phyloP scores from a whole-genome alignment of 495 filamentous ascomycete species.

The Daldinia loculata region DNA sequence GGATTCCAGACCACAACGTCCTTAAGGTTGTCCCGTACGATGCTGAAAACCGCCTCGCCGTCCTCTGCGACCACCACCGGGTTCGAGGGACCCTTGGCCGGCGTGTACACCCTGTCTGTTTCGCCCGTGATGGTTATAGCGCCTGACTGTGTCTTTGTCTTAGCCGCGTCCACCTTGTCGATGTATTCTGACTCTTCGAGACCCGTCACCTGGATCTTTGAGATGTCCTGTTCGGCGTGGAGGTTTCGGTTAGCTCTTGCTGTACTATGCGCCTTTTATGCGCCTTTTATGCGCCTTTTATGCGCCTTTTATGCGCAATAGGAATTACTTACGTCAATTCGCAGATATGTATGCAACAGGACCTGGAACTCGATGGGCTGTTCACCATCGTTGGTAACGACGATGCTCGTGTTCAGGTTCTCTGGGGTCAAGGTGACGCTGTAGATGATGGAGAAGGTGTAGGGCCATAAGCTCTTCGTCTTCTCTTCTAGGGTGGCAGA shows the following conservation, averaged over 20 bases:
- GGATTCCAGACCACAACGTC: constrained; percentile 99
- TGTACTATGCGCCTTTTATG: neutral
- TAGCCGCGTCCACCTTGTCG: constrained; percentile 78
- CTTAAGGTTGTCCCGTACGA: constrained; percentile 79
- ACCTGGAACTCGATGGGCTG: constrained; percentile 89
- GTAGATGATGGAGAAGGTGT: constrained; percentile 89
- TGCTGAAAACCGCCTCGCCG: constrained; percentile 69
- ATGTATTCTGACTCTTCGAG: constrained; percentile 77
- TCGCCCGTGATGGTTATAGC: constrained; percentile 70
- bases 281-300: too few relatives aligned
- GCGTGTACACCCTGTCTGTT: constrained; percentile 76
- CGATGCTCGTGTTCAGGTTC: constrained; percentile 80
- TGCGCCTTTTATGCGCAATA: neutral
- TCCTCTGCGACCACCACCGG: constrained; percentile 66
- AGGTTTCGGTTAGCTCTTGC: constrained; percentile 1
- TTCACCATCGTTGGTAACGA: constrained; percentile 84
- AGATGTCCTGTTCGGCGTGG: constrained; percentile 69
- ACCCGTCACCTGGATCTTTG: constrained; percentile 70
- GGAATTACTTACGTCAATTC: constrained; percentile 69
- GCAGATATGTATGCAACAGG: constrained; percentile 90
- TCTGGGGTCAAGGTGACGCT: constrained; percentile 82
- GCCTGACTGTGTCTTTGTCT: constrained; percentile 65
- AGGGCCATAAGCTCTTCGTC: constrained; percentile 74
- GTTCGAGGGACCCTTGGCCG: constrained; percentile 69
- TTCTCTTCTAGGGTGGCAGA: constrained; percentile 71